A percentile compares a stretch with the other conserved stretches of the same genome.
These are phyloP conservation scores for Deinandra increscens DNA, from an alignment of 129 eudicot species.

Conservation along the genomic window DNA sequence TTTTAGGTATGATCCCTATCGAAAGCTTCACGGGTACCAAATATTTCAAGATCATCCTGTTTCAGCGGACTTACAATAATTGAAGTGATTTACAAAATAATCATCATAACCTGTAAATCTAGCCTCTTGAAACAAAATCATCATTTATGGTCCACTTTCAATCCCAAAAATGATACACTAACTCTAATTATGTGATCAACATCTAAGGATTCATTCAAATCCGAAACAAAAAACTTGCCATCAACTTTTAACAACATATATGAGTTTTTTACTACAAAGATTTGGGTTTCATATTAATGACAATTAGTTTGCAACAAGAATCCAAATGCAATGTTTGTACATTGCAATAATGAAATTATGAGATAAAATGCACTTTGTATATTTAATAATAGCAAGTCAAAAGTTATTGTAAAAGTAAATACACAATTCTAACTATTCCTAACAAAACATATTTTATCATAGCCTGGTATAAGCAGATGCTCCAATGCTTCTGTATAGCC, in stretches of 20 bases:
- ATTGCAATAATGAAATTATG: not conserved
- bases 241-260: not conserved
- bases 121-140: not conserved
- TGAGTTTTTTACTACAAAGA: not conserved
- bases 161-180: not conserved
- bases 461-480: not conserved
- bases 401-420: not conserved
- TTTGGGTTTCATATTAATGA: not conserved
- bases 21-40: conserved; percentile 98
- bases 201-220: not conserved
- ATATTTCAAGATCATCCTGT: conserved; percentile 95
- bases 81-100: not conserved
- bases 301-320: not conserved
- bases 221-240: not conserved
- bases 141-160: not conserved
- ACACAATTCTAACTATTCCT: not conserved
- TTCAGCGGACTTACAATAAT: conserved; percentile 9
- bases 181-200: conserved; percentile 1
- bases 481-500: not conserved
- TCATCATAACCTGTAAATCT: not conserved
- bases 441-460: not conserved
- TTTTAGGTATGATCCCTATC: conserved; percentile 80
- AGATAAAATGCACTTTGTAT: not conserved
- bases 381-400: conserved; percentile 7
- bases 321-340: not conserved